Conservation (phyloP, 257 asterid species). For the Coffea eugenioides region DNA sequence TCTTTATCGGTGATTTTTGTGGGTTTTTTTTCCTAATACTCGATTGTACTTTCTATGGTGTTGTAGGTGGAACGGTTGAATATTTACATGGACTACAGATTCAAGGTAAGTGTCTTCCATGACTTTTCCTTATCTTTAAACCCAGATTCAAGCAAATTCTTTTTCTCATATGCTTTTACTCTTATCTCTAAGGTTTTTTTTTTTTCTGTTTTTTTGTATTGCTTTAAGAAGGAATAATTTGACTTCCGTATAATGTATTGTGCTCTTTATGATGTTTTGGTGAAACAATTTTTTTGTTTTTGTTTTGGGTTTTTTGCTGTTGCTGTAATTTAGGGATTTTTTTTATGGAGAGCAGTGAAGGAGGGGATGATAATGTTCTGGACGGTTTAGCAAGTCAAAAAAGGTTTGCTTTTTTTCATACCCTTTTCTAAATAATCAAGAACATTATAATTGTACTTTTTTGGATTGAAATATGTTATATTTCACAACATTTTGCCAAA, state of each 20-base stretch:
- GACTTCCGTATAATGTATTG: not conserved
- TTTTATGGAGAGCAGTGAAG: slow-evolving; percentile 63
- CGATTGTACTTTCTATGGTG: no score
- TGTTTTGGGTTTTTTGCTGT: not conserved
- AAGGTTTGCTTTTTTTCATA: slow-evolving; percentile 43
- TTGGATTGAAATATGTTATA: slow-evolving; percentile 7
- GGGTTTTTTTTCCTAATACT: no score
- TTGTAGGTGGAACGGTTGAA: no score
- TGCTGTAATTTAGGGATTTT: slow-evolving; percentile 27
- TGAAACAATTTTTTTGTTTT: not conserved
- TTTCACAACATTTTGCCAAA: not conserved
- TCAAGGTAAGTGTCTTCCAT: no score
- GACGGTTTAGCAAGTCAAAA: slow-evolving; percentile 94
- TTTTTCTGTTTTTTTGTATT: not conserved
- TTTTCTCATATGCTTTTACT: no score
- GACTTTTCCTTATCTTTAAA: no score
- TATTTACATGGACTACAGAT: no score
- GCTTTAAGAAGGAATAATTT: slow-evolving; percentile 5
- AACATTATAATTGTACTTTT: slow-evolving; percentile 1
- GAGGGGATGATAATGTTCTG: slow-evolving; percentile 83
- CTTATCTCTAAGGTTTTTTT: no score
- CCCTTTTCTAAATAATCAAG: slow-evolving; percentile 21
- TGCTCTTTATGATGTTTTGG: not conserved
- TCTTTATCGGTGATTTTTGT: no score
- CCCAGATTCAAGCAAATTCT: no score